Evolutionary conservation across 345 rosid species (phyloP), one percentile per base, ranked within the genome.

Genomic region (Dovyalis caffra): DNA sequence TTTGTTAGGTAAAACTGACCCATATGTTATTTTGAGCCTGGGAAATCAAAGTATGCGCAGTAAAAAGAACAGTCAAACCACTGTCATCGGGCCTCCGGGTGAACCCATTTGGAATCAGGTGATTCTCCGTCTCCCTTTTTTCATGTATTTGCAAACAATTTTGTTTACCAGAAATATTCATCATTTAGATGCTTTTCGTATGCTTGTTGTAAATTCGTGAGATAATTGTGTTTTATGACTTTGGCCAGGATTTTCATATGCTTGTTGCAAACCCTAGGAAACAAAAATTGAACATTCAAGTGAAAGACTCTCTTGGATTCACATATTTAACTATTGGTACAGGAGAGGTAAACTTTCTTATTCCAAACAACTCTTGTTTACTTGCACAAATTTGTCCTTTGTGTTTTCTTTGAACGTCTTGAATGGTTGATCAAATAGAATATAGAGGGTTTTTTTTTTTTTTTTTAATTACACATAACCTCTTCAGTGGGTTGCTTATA

Each of bases 71-170:
- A 95, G 98, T 76, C 99, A 91, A 80, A 95, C 99, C 63, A 93
- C 99, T 29, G 94, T 95, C 72, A 85, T 80, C 79, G 99, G 99
- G 71, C 83, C 92, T 78, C 99, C 99, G 76, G 99, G 98, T 20
- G 82, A 89, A 83, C 99, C 99, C 56, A 95, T 95, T 75, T 93
- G 99, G 99, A 95, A 95, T 83, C 99, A 95, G 95, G 98, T 95
- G 74, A 80, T 69, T 74, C 77, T 79, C 75, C 60, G 66, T 68
- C 49, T 71, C 51, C 26, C 49, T 25, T 58, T 73, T 66, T 82
- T 74, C 73, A 21, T 73, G 23, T 64, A 49, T 58, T 74, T n/a
- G 12, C 38, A 53, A 40, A 49, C 34, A 63, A 43, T 53, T 40
- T 63, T 49, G 21, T 43, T 58, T 31, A 32, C 49, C 8, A 2